These are phyloP conservation scores for Alternaria dauci DNA, from an alignment of 2,329 filamentous ascomycete genomes.

Conservation along the genomic window DNA sequence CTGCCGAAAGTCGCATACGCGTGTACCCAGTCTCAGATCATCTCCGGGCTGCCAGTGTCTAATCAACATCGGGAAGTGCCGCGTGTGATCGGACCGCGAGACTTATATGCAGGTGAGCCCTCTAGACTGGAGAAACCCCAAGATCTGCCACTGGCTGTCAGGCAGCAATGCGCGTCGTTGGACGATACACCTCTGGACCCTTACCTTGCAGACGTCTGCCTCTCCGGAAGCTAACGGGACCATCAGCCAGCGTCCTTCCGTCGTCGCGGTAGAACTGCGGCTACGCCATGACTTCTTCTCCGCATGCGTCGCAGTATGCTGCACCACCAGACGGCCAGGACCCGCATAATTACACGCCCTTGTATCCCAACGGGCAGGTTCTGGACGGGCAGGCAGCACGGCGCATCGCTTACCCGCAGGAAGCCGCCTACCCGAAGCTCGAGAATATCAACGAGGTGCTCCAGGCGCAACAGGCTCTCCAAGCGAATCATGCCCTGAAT, in stretches of 20 bases:
- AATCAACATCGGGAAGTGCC: conserved; percentile 9
- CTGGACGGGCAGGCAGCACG: conserved; percentile 23
- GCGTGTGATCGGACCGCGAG: conserved; percentile 16
- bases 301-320: conserved; percentile 28
- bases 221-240: conserved; percentile 19
- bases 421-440: conserved; percentile 44
- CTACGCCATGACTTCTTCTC: conserved; percentile 20
- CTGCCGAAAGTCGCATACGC: background rate
- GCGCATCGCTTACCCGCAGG: conserved; percentile 34
- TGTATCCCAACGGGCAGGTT: conserved; percentile 30
- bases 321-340: conserved; percentile 28
- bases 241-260: conserved; percentile 18
- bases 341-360: conserved; percentile 43
- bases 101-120: conserved; percentile 1
- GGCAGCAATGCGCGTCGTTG: conserved; percentile 1
- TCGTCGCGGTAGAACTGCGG: conserved; percentile 28
- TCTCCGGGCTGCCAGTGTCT: background rate
- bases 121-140: background rate
- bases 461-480: conserved; percentile 48
- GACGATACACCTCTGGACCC: conserved; percentile 4
- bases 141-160: conserved; percentile 1
- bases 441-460: conserved; percentile 49
- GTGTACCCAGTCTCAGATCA: background rate
- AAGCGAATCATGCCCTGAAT: conserved; percentile 46
- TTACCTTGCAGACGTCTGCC: conserved; percentile 4